Conservation (phyloP, 805 yeast species). For the Cephaloascus albidus region DNA sequence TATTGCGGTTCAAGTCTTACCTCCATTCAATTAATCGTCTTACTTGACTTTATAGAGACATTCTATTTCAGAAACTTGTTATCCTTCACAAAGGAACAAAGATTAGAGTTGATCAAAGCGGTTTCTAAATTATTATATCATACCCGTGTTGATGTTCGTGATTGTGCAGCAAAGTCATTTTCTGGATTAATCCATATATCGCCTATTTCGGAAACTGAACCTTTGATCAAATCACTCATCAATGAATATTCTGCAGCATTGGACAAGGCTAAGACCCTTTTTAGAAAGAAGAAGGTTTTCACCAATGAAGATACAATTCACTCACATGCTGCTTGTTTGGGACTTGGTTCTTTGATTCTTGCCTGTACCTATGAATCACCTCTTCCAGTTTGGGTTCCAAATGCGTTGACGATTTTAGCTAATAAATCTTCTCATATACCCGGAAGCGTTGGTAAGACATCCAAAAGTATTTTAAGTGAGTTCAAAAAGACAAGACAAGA, state of each 20-base stretch:
- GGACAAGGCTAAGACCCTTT: constrained; percentile 29
- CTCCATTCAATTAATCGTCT: constrained; percentile 41
- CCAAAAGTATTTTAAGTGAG: constrained; percentile 70
- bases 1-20: constrained; percentile 16
- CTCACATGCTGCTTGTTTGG: constrained; percentile 81
- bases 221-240: constrained; percentile 29
- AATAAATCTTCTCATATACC: constrained; percentile 61
- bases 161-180: constrained; percentile 61
- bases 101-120: constrained; percentile 38
- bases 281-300: constrained; percentile 21
- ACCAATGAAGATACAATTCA: constrained; percentile 31
- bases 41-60: constrained; percentile 63
- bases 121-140: constrained; percentile 48
- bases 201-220: constrained; percentile 36
- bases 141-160: constrained; percentile 66
- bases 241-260: constrained; percentile 16
- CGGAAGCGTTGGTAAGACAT: constrained; percentile 76
- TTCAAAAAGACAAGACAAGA: constrained; percentile 91
- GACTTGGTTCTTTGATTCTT: constrained; percentile 77
- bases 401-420: constrained; percentile 58
- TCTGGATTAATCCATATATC: constrained; percentile 69
- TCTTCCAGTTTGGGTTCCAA: constrained; percentile 86
- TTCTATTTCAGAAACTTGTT: constrained; percentile 64
- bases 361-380: constrained; percentile 92
- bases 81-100: constrained; percentile 36